A percentile compares a stretch with the other conserved stretches of the same genome.
phyloP scores from a whole-genome alignment of 31 red algal species.

The Asparagopsis taxiformis region DNA sequence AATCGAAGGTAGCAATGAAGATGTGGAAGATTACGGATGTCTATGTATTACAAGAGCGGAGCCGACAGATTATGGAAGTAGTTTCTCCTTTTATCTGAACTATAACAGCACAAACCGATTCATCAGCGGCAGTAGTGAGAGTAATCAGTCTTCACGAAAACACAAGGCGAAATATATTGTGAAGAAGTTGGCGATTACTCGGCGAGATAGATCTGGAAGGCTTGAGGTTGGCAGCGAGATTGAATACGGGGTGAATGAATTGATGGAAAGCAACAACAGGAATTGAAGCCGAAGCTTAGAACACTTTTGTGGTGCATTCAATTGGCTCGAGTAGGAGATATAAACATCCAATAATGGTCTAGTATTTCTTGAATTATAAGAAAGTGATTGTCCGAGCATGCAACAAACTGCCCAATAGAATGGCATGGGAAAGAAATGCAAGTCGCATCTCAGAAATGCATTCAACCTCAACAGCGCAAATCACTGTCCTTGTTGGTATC shows the following conservation, averaged over 20 bases:
- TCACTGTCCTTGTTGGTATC: too few relatives aligned
- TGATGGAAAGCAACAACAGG: not conserved
- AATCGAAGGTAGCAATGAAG: constrained; percentile 25
- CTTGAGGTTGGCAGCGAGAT: not conserved
- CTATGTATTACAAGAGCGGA: constrained; percentile 45
- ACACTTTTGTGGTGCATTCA: too few relatives aligned
- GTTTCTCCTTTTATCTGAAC: constrained; percentile 57
- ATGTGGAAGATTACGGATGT: constrained; percentile 36
- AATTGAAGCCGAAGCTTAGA: too few relatives aligned
- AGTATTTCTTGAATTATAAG: too few relatives aligned
- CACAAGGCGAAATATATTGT: not conserved
- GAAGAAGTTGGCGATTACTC: not conserved
- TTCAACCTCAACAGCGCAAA: too few relatives aligned
- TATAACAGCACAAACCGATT: constrained; percentile 31
- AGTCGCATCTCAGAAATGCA: too few relatives aligned
- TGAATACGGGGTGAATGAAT: not conserved
- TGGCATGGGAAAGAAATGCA: too few relatives aligned
- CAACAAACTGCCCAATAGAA: too few relatives aligned
- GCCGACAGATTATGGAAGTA: constrained; percentile 61
- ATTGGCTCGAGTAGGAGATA: too few relatives aligned
- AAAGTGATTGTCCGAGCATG: too few relatives aligned
- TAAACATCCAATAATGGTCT: too few relatives aligned
- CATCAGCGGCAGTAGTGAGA: constrained; percentile 16
- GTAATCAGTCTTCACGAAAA: not conserved
- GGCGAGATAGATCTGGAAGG: not conserved